Conservation (phyloP, 2,329 filamentous ascomycete genomes). For the Sclerotinia nivalis region DNA sequence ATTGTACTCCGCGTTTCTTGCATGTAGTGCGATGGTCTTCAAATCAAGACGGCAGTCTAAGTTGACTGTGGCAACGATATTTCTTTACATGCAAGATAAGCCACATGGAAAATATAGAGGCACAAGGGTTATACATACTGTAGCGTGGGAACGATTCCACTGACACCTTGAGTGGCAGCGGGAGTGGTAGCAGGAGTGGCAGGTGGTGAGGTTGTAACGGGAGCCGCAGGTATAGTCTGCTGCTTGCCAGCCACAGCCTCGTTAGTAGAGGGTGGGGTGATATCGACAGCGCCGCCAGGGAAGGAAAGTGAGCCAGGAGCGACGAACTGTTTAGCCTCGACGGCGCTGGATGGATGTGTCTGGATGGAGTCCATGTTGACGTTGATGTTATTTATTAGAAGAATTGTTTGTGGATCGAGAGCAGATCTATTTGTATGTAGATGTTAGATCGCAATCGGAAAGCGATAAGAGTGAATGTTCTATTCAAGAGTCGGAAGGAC, state of each 20-base stretch:
- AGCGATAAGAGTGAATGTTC: neutral
- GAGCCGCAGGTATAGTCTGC: slow-evolving; percentile 59
- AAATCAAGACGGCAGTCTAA: slow-evolving; percentile 95
- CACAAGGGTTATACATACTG: slow-evolving; percentile 76
- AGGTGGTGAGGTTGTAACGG: slow-evolving; percentile 77
- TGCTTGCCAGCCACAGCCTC: slow-evolving; percentile 61
- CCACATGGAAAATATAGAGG: slow-evolving; percentile 45
- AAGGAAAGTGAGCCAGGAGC: slow-evolving; percentile 90
- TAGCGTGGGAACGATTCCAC: slow-evolving; percentile 88
- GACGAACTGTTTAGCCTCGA: slow-evolving; percentile 94
- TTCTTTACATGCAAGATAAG: slow-evolving; percentile 68
- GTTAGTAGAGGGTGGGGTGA: slow-evolving; percentile 72
- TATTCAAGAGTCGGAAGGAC: neutral
- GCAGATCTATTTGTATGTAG: slow-evolving; percentile 34
- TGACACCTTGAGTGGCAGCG: slow-evolving; percentile 75
- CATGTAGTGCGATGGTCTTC: slow-evolving; percentile 98
- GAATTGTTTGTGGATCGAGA: slow-evolving; percentile 25
- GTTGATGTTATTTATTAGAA: slow-evolving; percentile 34
- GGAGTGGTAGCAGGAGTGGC: slow-evolving; percentile 90
- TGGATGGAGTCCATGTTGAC: slow-evolving; percentile 78
- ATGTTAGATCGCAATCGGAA: slow-evolving; percentile 36
- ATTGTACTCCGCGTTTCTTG: slow-evolving; percentile 97
- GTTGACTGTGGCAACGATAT: slow-evolving; percentile 99
- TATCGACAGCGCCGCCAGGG: slow-evolving; percentile 77
- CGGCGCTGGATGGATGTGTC: slow-evolving; percentile 86